Evolutionary conservation across 2,329 filamentous ascomycete genomes (phyloP).

Genomic region (Penicillium sp.): DNA sequence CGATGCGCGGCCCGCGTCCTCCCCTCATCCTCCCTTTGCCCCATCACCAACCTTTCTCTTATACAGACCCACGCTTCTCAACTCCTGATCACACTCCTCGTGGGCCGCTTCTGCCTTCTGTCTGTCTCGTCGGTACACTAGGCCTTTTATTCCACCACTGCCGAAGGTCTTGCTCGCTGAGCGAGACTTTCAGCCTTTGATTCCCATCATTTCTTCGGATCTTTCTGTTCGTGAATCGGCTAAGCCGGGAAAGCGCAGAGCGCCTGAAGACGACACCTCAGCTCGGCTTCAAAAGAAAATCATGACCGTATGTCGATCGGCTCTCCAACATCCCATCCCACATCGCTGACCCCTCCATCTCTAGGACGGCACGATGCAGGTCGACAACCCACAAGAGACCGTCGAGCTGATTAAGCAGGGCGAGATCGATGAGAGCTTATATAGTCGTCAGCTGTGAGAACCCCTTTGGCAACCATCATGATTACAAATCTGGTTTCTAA

Average conservation of each 20-base stretch:
- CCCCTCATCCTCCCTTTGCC: constrained; percentile 15
- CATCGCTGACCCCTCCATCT: constrained; percentile 15
- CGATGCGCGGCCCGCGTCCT: constrained; percentile 22
- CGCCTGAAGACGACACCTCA: constrained; percentile 52
- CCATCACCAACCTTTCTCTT: constrained; percentile 9
- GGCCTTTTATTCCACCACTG: constrained; percentile 31
- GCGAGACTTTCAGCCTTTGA: constrained; percentile 45
- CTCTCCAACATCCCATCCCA: background rate
- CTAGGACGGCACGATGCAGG: constrained; percentile 63
- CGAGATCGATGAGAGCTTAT: constrained; percentile 70
- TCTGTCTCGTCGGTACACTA: constrained; percentile 27
- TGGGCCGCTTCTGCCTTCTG: constrained; percentile 1
- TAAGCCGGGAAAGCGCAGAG: constrained; percentile 59
- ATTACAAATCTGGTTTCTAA: constrained; percentile 5
- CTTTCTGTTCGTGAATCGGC: constrained; percentile 48
- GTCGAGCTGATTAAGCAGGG: constrained; percentile 66
- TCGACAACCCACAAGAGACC: constrained; percentile 62
- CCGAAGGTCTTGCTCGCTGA: constrained; percentile 47
- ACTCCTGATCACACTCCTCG: background rate
- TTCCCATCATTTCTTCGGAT: constrained; percentile 49
- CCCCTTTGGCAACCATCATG: background rate
- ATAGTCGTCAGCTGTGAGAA: constrained; percentile 65
- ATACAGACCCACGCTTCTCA: constrained; percentile 3
- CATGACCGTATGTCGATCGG: constrained; percentile 51
- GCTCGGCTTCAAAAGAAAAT: constrained; percentile 57